These are phyloP conservation scores for Macrolepiota albuminosa DNA, from an alignment of 768 basidiomycete genomes.

Conservation along the genomic window DNA sequence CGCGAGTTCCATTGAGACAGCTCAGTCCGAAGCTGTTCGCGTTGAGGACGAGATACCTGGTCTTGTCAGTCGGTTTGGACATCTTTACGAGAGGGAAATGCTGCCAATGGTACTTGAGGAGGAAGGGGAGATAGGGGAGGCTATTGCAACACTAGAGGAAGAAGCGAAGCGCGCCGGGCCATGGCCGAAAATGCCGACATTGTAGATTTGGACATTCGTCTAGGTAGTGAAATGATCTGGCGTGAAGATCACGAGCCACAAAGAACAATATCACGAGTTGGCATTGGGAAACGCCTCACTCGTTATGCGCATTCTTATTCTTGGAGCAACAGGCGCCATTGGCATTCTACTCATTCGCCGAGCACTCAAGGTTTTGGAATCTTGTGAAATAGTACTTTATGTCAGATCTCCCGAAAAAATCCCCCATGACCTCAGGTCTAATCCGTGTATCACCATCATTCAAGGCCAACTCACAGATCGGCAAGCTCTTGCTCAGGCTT, in stretches of 20 bases:
- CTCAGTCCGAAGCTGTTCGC: slow-evolving; percentile 30
- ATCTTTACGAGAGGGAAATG: slow-evolving; percentile 45
- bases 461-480: slow-evolving; percentile 54
- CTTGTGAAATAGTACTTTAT: slow-evolving; percentile 48
- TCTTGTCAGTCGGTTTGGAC: slow-evolving; percentile 44
- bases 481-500: slow-evolving; percentile 43
- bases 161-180: slow-evolving; percentile 36
- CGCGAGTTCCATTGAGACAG: slow-evolving; percentile 62
- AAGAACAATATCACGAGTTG: not conserved
- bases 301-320: slow-evolving; percentile 47
- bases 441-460: slow-evolving; percentile 42
- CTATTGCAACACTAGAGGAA: slow-evolving; percentile 42
- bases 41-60: slow-evolving; percentile 50
- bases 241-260: not conserved
- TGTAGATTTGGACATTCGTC: not conserved
- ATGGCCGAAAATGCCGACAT: slow-evolving; percentile 31
- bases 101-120: slow-evolving; percentile 34
- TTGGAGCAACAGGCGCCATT: slow-evolving; percentile 65
- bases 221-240: not conserved
- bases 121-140: slow-evolving; percentile 43
- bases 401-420: slow-evolving; percentile 64
- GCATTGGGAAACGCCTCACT: not conserved
- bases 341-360: slow-evolving; percentile 57
- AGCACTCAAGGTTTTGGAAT: slow-evolving; percentile 36
- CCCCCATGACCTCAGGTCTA: slow-evolving; percentile 40